phyloP scores from a whole-genome alignment of 73 alveolate genomes.

The Uronychia setigera region DNA sequence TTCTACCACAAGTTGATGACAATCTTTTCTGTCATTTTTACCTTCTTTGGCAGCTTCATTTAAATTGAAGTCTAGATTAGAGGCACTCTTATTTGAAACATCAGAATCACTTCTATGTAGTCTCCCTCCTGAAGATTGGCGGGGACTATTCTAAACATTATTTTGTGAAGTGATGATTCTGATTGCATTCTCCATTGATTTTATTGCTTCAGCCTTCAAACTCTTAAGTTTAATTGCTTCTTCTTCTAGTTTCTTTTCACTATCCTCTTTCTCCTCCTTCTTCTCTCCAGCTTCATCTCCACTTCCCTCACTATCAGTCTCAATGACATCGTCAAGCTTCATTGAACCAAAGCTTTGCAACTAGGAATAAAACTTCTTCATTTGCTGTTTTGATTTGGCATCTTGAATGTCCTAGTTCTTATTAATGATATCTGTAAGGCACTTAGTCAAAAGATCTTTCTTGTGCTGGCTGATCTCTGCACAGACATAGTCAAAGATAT shows the following conservation, averaged over 20 bases:
- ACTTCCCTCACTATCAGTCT: background rate
- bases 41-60: constrained; percentile 26
- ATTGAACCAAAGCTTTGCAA: background rate
- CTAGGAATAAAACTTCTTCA: background rate
- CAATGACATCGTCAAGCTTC: background rate
- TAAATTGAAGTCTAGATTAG: background rate
- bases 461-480: background rate
- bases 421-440: background rate
- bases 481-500: background rate
- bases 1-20: constrained; percentile 41
- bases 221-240: too few species aligned
- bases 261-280: background rate
- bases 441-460: background rate
- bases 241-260: background rate
- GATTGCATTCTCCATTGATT: background rate
- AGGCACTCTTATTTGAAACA: background rate
- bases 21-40: constrained; percentile 29
- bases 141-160: too few species aligned
- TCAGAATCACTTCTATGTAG: background rate
- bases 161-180: background rate
- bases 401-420: background rate
- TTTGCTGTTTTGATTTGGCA: background rate
- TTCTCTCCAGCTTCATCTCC: background rate
- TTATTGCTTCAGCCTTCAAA: too few species aligned
- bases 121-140: too few species aligned